Conservation (phyloP, 805 yeast species). For the Saccharomycopsis lassenensis region DNA sequence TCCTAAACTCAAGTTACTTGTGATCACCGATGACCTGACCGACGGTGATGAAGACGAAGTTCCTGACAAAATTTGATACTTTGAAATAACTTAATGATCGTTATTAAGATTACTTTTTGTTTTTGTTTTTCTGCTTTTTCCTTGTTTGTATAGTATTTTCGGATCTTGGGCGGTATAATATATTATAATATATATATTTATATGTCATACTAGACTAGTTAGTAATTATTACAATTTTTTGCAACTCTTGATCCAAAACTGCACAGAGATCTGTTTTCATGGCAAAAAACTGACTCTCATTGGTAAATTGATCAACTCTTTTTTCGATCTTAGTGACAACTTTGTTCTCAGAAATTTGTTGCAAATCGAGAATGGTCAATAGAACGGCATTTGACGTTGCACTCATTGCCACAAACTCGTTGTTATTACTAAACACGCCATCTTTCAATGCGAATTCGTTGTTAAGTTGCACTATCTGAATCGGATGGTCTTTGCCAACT, state of each 20-base stretch:
- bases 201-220: too few relatives aligned
- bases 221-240: neutral
- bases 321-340: neutral
- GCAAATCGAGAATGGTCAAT: neutral
- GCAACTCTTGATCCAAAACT: neutral
- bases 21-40: constrained; percentile 25
- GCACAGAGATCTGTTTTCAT: neutral
- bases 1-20: constrained; percentile 26
- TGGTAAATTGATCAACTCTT: neutral
- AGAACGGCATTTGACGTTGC: neutral
- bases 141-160: neutral
- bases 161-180: neutral
- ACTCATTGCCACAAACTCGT: neutral
- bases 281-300: neutral
- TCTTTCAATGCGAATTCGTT: neutral
- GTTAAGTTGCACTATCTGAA: neutral
- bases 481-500: neutral
- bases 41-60: constrained; percentile 26
- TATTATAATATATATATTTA: too few relatives aligned
- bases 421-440: neutral
- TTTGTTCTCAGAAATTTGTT: neutral
- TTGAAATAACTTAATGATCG: neutral
- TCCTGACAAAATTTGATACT: neutral
- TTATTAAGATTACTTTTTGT: neutral
- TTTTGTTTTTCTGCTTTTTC: neutral